These are phyloP conservation scores for Neckera pumila DNA, from an alignment of 225 moss, liverwort and hornwort species.

Conservation along the genomic window DNA sequence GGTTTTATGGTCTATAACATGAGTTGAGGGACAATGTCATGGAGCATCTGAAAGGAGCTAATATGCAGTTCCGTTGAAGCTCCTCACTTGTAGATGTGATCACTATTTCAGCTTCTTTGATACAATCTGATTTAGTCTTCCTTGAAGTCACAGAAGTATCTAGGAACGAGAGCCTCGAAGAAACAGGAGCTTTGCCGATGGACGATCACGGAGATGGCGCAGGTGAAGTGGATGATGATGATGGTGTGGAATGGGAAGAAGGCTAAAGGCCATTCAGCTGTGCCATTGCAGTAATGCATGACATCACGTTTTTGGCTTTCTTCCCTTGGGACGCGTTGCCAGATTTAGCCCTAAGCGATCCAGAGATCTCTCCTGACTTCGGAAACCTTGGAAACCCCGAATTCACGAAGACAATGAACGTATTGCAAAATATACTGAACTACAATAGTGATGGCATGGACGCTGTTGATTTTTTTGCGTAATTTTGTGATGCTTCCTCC, in stretches of 20 bases:
- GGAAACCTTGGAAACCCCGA: neutral
- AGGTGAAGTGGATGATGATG: constrained; percentile 63
- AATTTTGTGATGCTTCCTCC: neutral
- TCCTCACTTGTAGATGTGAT: neutral
- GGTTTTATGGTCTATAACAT: neutral
- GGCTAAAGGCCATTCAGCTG: constrained; percentile 15
- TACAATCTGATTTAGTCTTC: neutral
- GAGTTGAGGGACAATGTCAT: neutral
- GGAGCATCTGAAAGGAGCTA: neutral
- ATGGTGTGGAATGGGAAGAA: constrained; percentile 88
- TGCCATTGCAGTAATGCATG: neutral
- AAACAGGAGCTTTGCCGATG: constrained; percentile 7
- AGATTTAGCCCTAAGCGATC: neutral
- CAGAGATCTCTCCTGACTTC: neutral
- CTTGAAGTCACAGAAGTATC: constrained; percentile 8
- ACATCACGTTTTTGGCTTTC: neutral
- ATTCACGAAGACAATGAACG: neutral
- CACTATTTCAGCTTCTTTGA: neutral
- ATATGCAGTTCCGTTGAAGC: neutral
- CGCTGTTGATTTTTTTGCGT: neutral
- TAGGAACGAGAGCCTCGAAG: constrained; percentile 10
- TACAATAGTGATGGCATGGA: neutral
- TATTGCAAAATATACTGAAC: neutral
- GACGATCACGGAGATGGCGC: constrained; percentile 33
- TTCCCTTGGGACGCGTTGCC: neutral